phyloP scores from a whole-genome alignment of 345 rosid species.

The Euclidium syriacum region DNA sequence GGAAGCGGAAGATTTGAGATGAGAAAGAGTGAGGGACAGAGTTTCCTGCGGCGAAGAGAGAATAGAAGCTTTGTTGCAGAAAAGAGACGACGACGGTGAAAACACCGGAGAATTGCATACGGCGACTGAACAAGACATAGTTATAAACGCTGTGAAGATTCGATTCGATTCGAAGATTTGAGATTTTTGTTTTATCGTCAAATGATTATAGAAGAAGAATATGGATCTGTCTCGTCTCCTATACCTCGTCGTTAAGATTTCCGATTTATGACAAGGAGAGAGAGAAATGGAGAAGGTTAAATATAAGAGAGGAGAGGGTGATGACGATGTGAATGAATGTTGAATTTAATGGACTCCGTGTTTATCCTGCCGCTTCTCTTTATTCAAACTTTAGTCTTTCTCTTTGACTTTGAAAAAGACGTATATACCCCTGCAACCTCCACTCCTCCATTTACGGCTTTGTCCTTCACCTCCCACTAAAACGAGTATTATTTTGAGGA shows the following conservation, averaged over 20 bases:
- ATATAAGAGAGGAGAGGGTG: conserved; percentile 4
- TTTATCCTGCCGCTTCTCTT: conserved; percentile 6
- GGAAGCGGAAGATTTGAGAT: conserved; percentile 38
- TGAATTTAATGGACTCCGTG: conserved; percentile 25
- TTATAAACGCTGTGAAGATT: not conserved
- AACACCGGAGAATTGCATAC: conserved; percentile 74
- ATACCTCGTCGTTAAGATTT: not conserved
- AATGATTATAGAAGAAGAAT: no score
- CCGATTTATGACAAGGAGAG: not conserved
- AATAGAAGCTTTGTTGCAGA: conserved; percentile 46
- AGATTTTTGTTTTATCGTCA: not conserved
- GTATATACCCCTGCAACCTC: not conserved
- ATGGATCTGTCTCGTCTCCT: not conserved
- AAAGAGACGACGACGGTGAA: conserved; percentile 67
- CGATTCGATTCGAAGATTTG: not conserved
- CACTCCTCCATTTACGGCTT: not conserved
- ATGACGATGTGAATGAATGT: no score
- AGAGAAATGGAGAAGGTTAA: conserved; percentile 12
- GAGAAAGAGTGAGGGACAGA: conserved; percentile 36
- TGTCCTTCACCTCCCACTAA: not conserved
- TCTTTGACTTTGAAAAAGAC: conserved; percentile 19
- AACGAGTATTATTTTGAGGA: not conserved
- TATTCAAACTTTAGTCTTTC: conserved; percentile 1
- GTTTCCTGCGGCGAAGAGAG: conserved; percentile 42
- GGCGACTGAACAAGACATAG: conserved; percentile 73